These are phyloP conservation scores for Penicillium sp. DNA, from an alignment of 2,329 filamentous ascomycete genomes.

Conservation along the genomic window DNA sequence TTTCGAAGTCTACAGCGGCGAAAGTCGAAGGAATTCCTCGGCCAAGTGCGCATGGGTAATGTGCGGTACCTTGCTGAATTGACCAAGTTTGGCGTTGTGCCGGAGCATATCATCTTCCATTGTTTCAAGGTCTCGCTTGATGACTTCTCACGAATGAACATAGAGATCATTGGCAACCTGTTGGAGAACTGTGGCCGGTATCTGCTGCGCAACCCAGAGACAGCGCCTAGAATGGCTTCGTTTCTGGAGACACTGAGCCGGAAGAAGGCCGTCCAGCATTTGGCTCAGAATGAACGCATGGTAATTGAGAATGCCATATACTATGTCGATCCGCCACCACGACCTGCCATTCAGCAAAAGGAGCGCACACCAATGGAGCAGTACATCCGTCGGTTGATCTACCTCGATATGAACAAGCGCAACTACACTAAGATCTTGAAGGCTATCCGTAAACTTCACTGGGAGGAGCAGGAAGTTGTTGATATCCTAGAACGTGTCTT, in stretches of 20 bases:
- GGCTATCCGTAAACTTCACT: constrained; percentile 91
- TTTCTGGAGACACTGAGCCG: constrained; percentile 93
- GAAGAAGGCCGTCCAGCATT: constrained; percentile 93
- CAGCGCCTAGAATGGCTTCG: constrained; percentile 85
- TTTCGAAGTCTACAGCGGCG: constrained; percentile 94
- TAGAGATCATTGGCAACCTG: constrained; percentile 95
- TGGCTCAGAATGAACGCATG: constrained; percentile 96
- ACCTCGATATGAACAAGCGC: constrained; percentile 88
- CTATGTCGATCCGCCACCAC: constrained; percentile 92
- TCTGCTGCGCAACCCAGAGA: constrained; percentile 86
- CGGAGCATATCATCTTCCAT: constrained; percentile 98
- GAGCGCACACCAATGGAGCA: constrained; percentile 90
- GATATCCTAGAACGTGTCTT: constrained; percentile 84
- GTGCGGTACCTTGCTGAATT: constrained; percentile 97
- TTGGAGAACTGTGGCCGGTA: constrained; percentile 96
- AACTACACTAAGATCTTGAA: constrained; percentile 93
- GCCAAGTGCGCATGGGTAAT: constrained; percentile 88
- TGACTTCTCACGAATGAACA: constrained; percentile 98
- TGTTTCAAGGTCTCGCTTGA: constrained; percentile 96
- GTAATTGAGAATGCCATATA: constrained; percentile 97
- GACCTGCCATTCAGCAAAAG: constrained; percentile 93
- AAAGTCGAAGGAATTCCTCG: constrained; percentile 96
- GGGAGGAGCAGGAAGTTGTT: constrained; percentile 91
- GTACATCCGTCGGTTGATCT: constrained; percentile 89
- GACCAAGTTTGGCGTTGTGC: constrained; percentile 96